phyloP scores from a whole-genome alignment of 2,329 filamentous ascomycete species.

The Fusarium falciforme region DNA sequence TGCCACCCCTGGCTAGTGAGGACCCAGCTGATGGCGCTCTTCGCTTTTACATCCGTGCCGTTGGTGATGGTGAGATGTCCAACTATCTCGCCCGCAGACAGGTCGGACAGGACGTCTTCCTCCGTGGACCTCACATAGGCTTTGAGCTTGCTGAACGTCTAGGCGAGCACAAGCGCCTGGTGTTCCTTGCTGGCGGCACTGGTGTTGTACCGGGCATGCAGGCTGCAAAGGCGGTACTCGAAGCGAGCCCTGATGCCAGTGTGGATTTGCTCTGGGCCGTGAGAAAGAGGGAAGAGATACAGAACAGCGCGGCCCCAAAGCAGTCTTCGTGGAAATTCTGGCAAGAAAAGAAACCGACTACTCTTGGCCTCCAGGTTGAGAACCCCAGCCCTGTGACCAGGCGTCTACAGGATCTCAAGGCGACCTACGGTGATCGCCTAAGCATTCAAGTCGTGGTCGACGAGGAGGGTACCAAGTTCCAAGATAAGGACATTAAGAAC shows the following conservation, averaged over 20 bases:
- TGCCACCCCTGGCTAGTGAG: conserved; percentile 65
- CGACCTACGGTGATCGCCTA: conserved; percentile 65
- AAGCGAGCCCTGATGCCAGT: conserved; percentile 44
- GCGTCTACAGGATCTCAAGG: conserved; percentile 73
- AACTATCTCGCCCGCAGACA: conserved; percentile 77
- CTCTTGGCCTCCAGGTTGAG: conserved; percentile 36
- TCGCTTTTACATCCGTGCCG: conserved; percentile 81
- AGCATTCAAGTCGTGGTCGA: conserved; percentile 83
- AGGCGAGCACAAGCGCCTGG: conserved; percentile 57
- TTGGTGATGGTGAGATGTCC: conserved; percentile 86
- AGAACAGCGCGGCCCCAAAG: conserved; percentile 27
- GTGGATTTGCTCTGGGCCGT: conserved; percentile 88
- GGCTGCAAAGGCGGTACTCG: conserved; percentile 72
- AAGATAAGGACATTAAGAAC: conserved; percentile 59
- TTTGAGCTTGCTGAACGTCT: conserved; percentile 60
- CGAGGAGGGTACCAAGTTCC: conserved; percentile 77
- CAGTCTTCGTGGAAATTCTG: conserved; percentile 44
- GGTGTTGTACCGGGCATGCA: conserved; percentile 93
- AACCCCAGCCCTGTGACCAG: conserved; percentile 64
- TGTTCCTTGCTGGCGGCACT: conserved; percentile 93
- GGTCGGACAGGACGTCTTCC: conserved; percentile 73
- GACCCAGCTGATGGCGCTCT: conserved; percentile 58
- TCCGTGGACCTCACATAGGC: conserved; percentile 83
- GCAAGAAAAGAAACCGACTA: conserved; percentile 23
- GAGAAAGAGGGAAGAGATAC: conserved; percentile 67